Base-by-base conservation (phyloP, 805 yeast species). In the Candida parachauliodes region DNA sequence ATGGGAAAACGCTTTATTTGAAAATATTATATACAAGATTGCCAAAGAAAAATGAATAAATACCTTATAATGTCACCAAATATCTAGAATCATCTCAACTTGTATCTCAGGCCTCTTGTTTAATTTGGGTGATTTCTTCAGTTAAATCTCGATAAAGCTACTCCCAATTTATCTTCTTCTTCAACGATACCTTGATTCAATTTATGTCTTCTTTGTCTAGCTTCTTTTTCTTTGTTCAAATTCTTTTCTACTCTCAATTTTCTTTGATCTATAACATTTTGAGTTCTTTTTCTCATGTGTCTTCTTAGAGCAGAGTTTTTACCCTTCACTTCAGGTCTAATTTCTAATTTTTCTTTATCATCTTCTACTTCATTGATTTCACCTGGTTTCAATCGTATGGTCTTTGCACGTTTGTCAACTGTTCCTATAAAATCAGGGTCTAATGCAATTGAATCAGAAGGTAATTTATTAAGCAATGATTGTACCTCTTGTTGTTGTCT, bases 401-500 rank as follows among this genome's bases (percentile, higher is more conserved):
- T 62, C 11, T 75, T 69, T 4, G 91, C 83, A 39, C 82, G 72
- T 48, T 76, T 76, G 52, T 87, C 91, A 11, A 93, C 88, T 4
- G 79, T 72, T 49, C 98, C 98, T 49, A 93, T 83, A 37, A 74
- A 77, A 52, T 73, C 76, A 40, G 98, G 98, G 70, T 93, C 96
- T 54, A 93, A 67, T 1, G 95, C 72, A 43, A 93, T 93, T 66
- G 95, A 83, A 58, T 91, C 98, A 5, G 97, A 94, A 48, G 84
- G 81, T 48, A 93, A 70, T 63, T 93, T 93, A 65, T 91, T 86
- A 55, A 93, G 64, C 58, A 93, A 72, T 2, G 83, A 63, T 55
- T 91, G 79, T 25, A 93, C 95, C 70, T 93, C 98, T 32, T 77
- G 73, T 65, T 91, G 91, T 62, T 91, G 95, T 70, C 98, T 82